Percentiles rank a stretch among this genome's conserved stretches.
These are phyloP conservation scores for Yamadazyma jaroonii DNA, from an alignment of 1,139 yeast genomes.

Conservation along the genomic window DNA sequence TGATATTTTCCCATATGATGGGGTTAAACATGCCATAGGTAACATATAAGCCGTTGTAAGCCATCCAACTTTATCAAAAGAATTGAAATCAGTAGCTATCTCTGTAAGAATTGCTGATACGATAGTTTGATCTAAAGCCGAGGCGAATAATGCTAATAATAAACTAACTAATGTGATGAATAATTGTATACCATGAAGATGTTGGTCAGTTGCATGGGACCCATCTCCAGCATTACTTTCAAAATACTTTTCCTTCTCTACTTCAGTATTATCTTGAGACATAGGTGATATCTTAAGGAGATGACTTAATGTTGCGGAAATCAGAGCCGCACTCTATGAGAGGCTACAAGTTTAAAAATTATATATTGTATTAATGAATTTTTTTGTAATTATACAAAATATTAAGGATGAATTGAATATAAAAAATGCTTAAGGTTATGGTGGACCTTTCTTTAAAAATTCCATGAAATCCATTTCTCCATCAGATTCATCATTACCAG, in stretches of 20 bases:
- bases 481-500: constrained; percentile 16
- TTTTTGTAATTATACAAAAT: too few species aligned
- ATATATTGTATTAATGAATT: not conserved
- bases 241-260: constrained; percentile 18
- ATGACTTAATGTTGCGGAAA: not conserved
- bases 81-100: constrained; percentile 53
- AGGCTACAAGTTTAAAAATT: too few species aligned
- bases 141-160: constrained; percentile 51
- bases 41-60: constrained; percentile 57
- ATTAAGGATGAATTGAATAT: not conserved
- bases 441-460: constrained; percentile 45
- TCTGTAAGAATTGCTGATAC: constrained; percentile 55
- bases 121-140: constrained; percentile 69
- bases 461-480: constrained; percentile 49
- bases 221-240: constrained; percentile 61
- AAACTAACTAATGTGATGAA: constrained; percentile 43
- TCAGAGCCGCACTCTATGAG: constrained; percentile 1
- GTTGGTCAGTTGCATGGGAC: constrained; percentile 46
- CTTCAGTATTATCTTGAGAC: not conserved
- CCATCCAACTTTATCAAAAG: constrained; percentile 60
- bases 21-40: constrained; percentile 56
- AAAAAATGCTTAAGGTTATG: not conserved
- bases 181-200: constrained; percentile 42
- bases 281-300: not conserved
- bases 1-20: constrained; percentile 61